Conservation (phyloP, 768 basidiomycete genomes). For the Cystoderma amianthinum region DNA sequence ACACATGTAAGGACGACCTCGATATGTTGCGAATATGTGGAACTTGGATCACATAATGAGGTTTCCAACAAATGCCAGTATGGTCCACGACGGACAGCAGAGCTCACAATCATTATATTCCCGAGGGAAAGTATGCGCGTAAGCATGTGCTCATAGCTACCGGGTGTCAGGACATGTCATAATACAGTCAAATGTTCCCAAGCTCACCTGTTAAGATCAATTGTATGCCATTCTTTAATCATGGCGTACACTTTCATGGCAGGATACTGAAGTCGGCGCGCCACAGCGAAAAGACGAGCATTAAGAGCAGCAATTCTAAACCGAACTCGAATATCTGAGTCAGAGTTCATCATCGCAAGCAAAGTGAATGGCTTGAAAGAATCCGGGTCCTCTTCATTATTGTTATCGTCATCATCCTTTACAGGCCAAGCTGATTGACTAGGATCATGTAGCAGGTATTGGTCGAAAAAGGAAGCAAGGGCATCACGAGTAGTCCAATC, state of each 20-base stretch:
- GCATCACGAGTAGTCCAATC: constrained; percentile 68
- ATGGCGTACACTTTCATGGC: constrained; percentile 35
- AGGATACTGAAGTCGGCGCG: constrained; percentile 23
- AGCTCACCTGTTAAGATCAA: constrained; percentile 44
- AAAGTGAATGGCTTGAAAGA: constrained; percentile 30
- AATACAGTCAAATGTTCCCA: no score
- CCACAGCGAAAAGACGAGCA: constrained; percentile 48
- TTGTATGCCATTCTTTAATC: constrained; percentile 38
- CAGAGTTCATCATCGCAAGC: constrained; percentile 48
- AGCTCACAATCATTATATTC: constrained; percentile 75
- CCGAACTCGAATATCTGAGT: constrained; percentile 80
- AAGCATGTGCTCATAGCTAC: constrained; percentile 69
- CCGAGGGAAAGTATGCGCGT: constrained; percentile 66
- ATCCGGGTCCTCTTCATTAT: constrained; percentile 3
- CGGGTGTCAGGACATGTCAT: neutral
- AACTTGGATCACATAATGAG: constrained; percentile 26
- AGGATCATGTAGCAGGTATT: constrained; percentile 57
- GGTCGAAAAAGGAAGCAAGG: constrained; percentile 58
- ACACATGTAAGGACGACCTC: constrained; percentile 54
- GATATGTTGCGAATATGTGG: constrained; percentile 30
- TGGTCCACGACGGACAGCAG: constrained; percentile 68
- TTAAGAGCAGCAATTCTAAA: constrained; percentile 64
- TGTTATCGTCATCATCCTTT: constrained; percentile 13
- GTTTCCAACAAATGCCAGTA: constrained; percentile 88
- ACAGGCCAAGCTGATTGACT: constrained; percentile 39